These are phyloP conservation scores for Starmerella floris DNA, from an alignment of 805 yeast genomes.

Conservation along the genomic window DNA sequence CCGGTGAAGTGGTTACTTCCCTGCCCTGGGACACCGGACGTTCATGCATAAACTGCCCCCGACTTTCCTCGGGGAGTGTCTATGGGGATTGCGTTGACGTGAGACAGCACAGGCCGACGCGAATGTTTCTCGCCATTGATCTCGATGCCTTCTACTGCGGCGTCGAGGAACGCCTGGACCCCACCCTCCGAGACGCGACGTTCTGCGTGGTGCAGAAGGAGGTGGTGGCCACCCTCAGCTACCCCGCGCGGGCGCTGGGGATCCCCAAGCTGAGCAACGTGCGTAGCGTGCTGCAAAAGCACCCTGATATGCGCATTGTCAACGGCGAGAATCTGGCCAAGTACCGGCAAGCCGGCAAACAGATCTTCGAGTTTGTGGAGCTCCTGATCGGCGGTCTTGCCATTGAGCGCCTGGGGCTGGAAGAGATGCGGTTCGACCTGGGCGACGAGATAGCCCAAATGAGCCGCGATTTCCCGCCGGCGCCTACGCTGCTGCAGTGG, in stretches of 20 bases:
- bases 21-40: too few species aligned
- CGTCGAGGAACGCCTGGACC: conserved; percentile 25
- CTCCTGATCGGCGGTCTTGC: conserved; percentile 13
- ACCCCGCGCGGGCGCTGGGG: conserved; percentile 26
- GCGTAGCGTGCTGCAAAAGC: conserved; percentile 9
- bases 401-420: conserved; percentile 27
- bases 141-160: conserved; percentile 29
- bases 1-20: too few species aligned
- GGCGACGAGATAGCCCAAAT: conserved; percentile 12
- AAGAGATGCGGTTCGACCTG: conserved; percentile 26
- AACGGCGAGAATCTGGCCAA: conserved; percentile 25
- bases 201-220: conserved; percentile 26
- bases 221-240: conserved; percentile 25
- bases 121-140: conserved; percentile 24
- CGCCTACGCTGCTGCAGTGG: not conserved
- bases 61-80: too few species aligned
- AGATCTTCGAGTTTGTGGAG: conserved; percentile 20
- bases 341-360: conserved; percentile 25
- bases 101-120: too few species aligned
- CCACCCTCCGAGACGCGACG: conserved; percentile 22
- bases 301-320: conserved; percentile 22
- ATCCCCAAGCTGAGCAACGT: conserved; percentile 21
- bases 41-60: too few species aligned
- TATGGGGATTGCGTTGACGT: too few species aligned
- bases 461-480: not conserved